Conservation (phyloP, 768 basidiomycete genomes). For the Lactarius deliciosus region DNA sequence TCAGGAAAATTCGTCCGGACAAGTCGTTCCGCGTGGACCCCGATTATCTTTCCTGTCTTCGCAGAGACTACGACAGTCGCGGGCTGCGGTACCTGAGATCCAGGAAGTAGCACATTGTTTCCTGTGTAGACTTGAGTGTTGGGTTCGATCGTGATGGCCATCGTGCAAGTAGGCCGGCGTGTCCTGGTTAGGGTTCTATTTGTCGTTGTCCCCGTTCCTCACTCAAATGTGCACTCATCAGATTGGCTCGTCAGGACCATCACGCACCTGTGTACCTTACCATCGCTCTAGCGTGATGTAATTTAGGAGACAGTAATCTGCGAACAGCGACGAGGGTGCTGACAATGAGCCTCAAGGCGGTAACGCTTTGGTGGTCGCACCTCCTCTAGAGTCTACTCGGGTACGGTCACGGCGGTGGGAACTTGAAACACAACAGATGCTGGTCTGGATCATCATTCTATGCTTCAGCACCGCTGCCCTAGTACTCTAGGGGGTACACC, state of each 20-base stretch:
- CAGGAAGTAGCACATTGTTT: constrained; percentile 34
- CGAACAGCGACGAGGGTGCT: background rate
- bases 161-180: background rate
- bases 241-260: background rate
- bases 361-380: background rate
- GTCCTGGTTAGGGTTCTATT: constrained; percentile 1
- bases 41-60: constrained; percentile 43
- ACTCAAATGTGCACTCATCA: background rate
- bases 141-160: constrained; percentile 3
- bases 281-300: background rate
- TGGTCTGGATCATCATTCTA: background rate
- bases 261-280: background rate
- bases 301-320: background rate
- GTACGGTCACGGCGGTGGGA: background rate
- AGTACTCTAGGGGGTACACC: background rate
- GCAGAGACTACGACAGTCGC: constrained; percentile 47
- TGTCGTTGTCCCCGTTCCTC: background rate
- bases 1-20: constrained; percentile 29
- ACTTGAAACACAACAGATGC: background rate
- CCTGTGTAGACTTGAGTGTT: constrained; percentile 20
- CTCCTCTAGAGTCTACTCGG: background rate
- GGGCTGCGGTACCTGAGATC: constrained; percentile 30
- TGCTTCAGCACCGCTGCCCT: background rate
- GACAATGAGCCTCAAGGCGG: background rate
- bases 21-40: constrained; percentile 34